Percentiles rank a stretch among this genome's conserved stretches.
These are phyloP conservation scores for Protoeuglena noctilucae DNA, from an alignment of 139 green algal species.

Conservation along the genomic window DNA sequence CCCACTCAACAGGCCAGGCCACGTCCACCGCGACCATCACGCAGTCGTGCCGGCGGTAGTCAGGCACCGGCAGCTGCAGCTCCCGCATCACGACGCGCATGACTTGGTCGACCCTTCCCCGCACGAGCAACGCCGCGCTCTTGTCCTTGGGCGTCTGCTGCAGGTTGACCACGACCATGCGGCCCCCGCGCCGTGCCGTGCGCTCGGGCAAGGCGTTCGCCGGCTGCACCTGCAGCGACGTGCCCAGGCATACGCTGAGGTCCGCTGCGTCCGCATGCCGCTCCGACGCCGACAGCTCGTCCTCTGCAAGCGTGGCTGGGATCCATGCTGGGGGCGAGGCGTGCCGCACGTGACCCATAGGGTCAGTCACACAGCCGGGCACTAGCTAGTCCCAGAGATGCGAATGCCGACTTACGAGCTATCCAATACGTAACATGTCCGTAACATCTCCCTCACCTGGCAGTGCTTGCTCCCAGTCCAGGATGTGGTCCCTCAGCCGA, in stretches of 20 bases:
- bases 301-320: no score
- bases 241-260: slow-evolving; percentile 66
- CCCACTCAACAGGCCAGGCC: no score
- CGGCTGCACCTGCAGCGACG: slow-evolving; percentile 76
- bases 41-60: slow-evolving; percentile 17
- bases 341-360: no score
- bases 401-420: no score
- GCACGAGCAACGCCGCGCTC: slow-evolving; percentile 10
- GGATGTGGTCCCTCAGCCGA: slow-evolving; percentile 47
- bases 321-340: no score
- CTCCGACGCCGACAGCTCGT: slow-evolving; percentile 59
- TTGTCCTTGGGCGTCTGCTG: slow-evolving; percentile 26
- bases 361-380: no score
- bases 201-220: slow-evolving; percentile 62
- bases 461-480: slow-evolving; percentile 78
- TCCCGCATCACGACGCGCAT: slow-evolving; percentile 24
- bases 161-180: slow-evolving; percentile 80
- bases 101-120: slow-evolving; percentile 6
- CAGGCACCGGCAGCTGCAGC: slow-evolving; percentile 21
- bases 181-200: slow-evolving; percentile 27
- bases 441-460: no score
- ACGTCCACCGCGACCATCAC: slow-evolving; percentile 21
- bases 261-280: slow-evolving; percentile 33
- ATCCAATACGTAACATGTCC: no score
- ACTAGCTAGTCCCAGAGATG: no score